Conservation (phyloP, 2,329 filamentous ascomycete genomes). For the Cladosporium cucumerinum region DNA sequence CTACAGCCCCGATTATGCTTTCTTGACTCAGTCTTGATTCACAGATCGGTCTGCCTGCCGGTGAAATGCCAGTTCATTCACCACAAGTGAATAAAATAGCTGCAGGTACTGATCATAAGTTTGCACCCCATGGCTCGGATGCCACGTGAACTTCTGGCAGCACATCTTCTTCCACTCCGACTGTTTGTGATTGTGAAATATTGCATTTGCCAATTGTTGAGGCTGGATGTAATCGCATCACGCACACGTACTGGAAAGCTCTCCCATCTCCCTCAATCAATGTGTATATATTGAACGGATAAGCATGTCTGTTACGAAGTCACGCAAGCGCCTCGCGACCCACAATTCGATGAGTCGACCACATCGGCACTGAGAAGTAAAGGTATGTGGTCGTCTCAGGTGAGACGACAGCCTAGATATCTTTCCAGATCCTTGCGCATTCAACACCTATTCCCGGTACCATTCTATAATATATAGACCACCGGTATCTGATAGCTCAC, state of each 20-base stretch:
- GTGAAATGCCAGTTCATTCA: not conserved
- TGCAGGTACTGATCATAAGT: no score
- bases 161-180: not conserved
- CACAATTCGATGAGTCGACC: not conserved
- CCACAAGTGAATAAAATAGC: not conserved
- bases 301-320: not conserved
- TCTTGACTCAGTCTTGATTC: not conserved
- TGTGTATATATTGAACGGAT: not conserved
- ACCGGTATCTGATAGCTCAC: not conserved
- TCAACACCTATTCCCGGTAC: no score
- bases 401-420: not conserved
- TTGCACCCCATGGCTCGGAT: no score
- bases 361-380: not conserved
- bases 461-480: not conserved
- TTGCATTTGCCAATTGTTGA: no score
- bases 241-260: no score
- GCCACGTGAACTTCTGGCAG: not conserved
- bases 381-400: not conserved
- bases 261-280: no score
- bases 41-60: not conserved
- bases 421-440: not conserved
- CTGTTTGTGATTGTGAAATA: no score
- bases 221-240: no score
- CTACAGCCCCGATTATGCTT: not conserved
- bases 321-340: not conserved